Evolutionary conservation across 768 basidiomycete species (phyloP), one percentile per base, ranked within the genome.

Genomic region (Lanmaoa rubissima): DNA sequence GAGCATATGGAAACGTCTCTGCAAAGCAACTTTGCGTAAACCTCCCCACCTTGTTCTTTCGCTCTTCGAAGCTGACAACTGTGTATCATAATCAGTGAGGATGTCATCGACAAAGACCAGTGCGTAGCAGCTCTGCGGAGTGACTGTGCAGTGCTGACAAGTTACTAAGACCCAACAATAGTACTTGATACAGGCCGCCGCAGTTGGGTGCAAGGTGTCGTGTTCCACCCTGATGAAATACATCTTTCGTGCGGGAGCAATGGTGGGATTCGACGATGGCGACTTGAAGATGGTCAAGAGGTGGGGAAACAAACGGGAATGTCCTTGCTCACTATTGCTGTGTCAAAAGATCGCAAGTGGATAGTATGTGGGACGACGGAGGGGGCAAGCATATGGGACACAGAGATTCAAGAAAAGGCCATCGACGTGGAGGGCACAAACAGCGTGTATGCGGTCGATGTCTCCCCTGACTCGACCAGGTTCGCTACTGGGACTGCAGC

Each of bases 361-460:
- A 4, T 39, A 8, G 38, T 39, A 1, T 39, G 38, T n/a, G 38
- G 38, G 4, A n/a, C 38, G 0, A 0, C 3, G 9, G 0, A 8
- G 8, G 17, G 17, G 0, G 17, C 16, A 3, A 38, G 36, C 5
- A 9, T 39, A 1, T 39, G 38, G 38, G 38, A 39, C 4, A 8
- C 7, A 38, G 36, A 38, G 7, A 17, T 17, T 0, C 36, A 38
- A 7, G 7, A 38, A 38, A 38, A 38, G 36, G 17, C n/a, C 4
- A 9, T n/a, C 8, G 17, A n/a, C 0, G 17, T 39, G 9, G 38
- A 39, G 1, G 9, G 16, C 13, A 17, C 1, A 38, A 8, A 38
- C 5, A 1, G 1, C 16, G 16, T 38, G 16, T 1, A 10, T 17
- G 17, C 38, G 0, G 38, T 39, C 17, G 38, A 39, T 17, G 38